A percentile compares a stretch with the other conserved stretches of the same genome.
These are phyloP conservation scores for Apiospora marii DNA, from an alignment of 2,329 filamentous ascomycete genomes.

Conservation along the genomic window DNA sequence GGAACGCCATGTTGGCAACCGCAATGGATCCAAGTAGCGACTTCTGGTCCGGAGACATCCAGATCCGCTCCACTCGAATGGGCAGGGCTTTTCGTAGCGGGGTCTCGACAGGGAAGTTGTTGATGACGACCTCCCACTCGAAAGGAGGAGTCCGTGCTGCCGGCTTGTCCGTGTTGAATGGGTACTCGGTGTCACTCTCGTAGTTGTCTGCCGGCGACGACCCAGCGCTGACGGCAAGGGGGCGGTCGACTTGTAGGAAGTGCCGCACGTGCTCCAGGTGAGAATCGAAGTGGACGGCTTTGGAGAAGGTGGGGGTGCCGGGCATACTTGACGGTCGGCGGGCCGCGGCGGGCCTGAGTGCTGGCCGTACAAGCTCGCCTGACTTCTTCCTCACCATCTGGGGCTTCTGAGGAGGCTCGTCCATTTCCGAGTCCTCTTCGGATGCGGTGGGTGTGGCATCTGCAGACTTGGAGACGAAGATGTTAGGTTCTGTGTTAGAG, in stretches of 20 bases:
- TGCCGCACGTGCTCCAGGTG: constrained; percentile 96
- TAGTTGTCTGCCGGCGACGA: constrained; percentile 91
- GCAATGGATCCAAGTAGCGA: constrained; percentile 82
- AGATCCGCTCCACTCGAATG: constrained; percentile 85
- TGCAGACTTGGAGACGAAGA: constrained; percentile 53
- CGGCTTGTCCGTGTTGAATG: constrained; percentile 66
- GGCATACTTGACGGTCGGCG: constrained; percentile 95
- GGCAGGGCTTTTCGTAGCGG: constrained; percentile 69
- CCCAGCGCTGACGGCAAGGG: constrained; percentile 93
- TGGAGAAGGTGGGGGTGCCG: constrained; percentile 93
- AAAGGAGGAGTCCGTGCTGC: constrained; percentile 59
- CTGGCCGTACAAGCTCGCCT: constrained; percentile 92
- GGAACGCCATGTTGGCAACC: constrained; percentile 88
- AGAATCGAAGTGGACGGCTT: constrained; percentile 98
- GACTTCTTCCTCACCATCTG: constrained; percentile 98
- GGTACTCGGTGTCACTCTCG: constrained; percentile 88
- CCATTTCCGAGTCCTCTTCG: constrained; percentile 68
- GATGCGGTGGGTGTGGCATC: constrained; percentile 61
- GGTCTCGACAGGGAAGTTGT: constrained; percentile 80
- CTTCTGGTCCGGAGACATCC: constrained; percentile 88
- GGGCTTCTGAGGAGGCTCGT: constrained; percentile 73
- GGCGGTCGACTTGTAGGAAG: constrained; percentile 92
- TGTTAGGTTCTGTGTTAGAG: constrained; percentile 63
- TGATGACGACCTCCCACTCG: constrained; percentile 87
- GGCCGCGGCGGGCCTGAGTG: constrained; percentile 80